phyloP scores from a whole-genome alignment of 495 filamentous ascomycete species.

The Pyrenula aspistea region DNA sequence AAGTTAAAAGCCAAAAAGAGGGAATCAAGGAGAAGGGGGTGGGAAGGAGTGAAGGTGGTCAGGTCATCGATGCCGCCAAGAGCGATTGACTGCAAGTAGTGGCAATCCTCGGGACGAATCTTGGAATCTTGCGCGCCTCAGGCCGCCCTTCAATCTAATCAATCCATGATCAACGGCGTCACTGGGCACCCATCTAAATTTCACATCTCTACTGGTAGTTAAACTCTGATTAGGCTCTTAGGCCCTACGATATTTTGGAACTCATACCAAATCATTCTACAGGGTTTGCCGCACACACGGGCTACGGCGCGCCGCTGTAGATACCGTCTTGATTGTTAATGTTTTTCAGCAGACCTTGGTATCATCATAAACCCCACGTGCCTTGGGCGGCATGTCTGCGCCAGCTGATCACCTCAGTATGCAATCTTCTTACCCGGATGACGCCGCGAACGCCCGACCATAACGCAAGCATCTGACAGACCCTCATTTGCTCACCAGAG shows the following conservation, averaged over 20 bases:
- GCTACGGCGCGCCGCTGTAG: too few relatives aligned
- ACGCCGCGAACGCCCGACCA: not conserved
- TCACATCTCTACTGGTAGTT: not conserved
- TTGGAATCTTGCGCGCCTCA: not conserved
- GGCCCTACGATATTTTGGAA: too few relatives aligned
- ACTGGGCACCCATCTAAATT: not conserved
- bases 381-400: too few relatives aligned
- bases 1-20: not conserved
- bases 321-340: too few relatives aligned
- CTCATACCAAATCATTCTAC: too few relatives aligned
- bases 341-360: too few relatives aligned
- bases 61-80: not conserved
- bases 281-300: too few relatives aligned
- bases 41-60: not conserved
- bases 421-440: not conserved
- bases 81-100: not conserved
- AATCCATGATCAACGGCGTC: not conserved
- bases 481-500: too few relatives aligned
- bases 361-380: too few relatives aligned
- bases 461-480: too few relatives aligned
- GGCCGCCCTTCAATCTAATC: not conserved
- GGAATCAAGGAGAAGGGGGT: not conserved
- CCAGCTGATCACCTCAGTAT: too few relatives aligned
- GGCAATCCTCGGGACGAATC: not conserved
- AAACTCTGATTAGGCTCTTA: too few relatives aligned